phyloP scores from a whole-genome alignment of 768 basidiomycete genomes.

The Cyclocybe cylindracea region DNA sequence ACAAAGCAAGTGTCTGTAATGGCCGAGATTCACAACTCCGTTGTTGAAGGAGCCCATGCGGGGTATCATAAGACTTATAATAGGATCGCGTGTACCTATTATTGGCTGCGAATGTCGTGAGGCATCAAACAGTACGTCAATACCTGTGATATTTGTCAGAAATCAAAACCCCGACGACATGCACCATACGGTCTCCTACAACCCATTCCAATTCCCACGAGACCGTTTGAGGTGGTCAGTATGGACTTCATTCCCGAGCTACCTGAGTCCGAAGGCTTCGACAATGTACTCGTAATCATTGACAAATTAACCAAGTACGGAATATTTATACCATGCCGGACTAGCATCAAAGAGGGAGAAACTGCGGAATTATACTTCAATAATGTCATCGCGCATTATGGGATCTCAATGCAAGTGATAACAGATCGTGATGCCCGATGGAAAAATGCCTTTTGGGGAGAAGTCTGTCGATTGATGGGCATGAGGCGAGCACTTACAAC shows the following conservation, averaged over 20 bases:
- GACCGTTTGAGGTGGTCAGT: slow-evolving; percentile 8
- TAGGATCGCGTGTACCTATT: not conserved
- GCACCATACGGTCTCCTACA: slow-evolving; percentile 9
- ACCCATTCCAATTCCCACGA: slow-evolving; percentile 10
- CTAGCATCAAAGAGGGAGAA: slow-evolving; percentile 22
- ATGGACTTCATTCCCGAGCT: slow-evolving; percentile 18
- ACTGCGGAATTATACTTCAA: slow-evolving; percentile 29
- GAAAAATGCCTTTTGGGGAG: slow-evolving; percentile 25
- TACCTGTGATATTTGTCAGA: slow-evolving; percentile 29
- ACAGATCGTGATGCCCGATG: slow-evolving; percentile 28
- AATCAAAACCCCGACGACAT: slow-evolving; percentile 17
- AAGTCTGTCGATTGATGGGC: slow-evolving; percentile 24
- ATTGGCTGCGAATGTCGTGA: slow-evolving; percentile 2
- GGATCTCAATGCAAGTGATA: slow-evolving; percentile 28
- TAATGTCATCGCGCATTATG: slow-evolving; percentile 23
- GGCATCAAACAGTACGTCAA: slow-evolving; percentile 12
- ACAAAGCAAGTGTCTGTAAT: not conserved
- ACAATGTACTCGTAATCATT: slow-evolving; percentile 33
- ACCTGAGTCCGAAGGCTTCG: slow-evolving; percentile 9
- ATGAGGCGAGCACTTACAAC: slow-evolving; percentile 26
- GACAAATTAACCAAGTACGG: slow-evolving; percentile 38
- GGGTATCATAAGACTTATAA: slow-evolving; percentile 6
- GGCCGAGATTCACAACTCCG: not conserved
- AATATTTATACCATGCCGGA: slow-evolving; percentile 35
- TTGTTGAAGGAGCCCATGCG: not conserved